phyloP scores from a whole-genome alignment of 495 filamentous ascomycete genomes.

The Xylaria telfairii region DNA sequence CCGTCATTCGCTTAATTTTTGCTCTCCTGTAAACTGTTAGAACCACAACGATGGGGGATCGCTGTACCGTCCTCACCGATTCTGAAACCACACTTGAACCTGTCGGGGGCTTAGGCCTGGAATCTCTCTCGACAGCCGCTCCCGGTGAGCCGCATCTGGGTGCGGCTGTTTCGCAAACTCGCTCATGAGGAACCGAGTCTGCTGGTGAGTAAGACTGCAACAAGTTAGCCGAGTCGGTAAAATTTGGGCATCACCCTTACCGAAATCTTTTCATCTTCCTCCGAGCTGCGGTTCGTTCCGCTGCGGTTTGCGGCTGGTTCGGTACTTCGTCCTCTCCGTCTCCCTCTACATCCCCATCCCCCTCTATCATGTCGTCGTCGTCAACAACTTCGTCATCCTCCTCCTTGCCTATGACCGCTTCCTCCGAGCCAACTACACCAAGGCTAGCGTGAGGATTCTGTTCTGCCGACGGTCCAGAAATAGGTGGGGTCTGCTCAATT shows the following conservation, averaged over 20 bases:
- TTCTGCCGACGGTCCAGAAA: constrained; percentile 48
- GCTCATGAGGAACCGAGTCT: constrained; percentile 96
- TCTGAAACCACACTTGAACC: constrained; percentile 99
- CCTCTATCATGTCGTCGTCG: constrained; percentile 57
- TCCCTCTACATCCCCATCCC: constrained; percentile 51
- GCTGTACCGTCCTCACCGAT: constrained; percentile 59
- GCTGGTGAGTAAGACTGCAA: constrained; percentile 88
- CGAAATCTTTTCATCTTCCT: constrained; percentile 96
- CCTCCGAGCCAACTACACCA: constrained; percentile 48
- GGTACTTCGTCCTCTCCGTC: constrained; percentile 50
- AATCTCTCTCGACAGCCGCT: constrained; percentile 88
- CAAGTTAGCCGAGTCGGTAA: constrained; percentile 22
- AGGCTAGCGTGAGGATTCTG: constrained; percentile 41
- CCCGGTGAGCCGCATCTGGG: constrained; percentile 91
- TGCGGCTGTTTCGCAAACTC: constrained; percentile 96
- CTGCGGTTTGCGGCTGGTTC: constrained; percentile 63
- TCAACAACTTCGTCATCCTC: constrained; percentile 61
- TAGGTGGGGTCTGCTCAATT: constrained; percentile 49
- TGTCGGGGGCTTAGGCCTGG: constrained; percentile 91
- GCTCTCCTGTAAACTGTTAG: constrained; percentile 70
- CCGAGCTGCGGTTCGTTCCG: constrained; percentile 77
- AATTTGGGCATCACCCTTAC: constrained; percentile 54
- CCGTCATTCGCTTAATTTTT: constrained; percentile 92
- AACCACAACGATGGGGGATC: neutral
- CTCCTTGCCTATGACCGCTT: constrained; percentile 54